phyloP scores from a whole-genome alignment of 768 basidiomycete species.

The Rhodotorula paludigena region DNA sequence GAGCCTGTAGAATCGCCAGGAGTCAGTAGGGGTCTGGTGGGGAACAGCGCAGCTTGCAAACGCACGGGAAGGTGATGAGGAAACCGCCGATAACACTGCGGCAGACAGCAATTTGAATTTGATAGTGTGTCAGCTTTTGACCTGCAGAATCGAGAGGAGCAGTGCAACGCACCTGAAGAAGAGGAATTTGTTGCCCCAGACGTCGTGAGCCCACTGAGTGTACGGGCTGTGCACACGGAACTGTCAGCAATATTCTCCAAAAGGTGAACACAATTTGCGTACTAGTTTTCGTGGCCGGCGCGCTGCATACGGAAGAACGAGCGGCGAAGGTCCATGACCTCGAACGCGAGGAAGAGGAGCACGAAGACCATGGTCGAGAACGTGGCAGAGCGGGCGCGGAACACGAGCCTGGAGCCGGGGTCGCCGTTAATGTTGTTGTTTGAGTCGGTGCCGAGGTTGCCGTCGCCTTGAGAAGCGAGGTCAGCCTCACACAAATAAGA shows the following conservation, averaged over 20 bases:
- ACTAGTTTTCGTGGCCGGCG: slow-evolving; percentile 9
- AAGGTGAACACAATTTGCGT: not conserved
- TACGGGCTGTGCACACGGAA: not conserved
- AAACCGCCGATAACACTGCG: slow-evolving; percentile 45
- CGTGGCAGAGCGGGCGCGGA: slow-evolving; percentile 48
- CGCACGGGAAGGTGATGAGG: too few relatives aligned
- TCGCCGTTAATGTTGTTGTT: slow-evolving; percentile 45
- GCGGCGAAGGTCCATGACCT: slow-evolving; percentile 41
- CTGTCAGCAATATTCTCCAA: not conserved
- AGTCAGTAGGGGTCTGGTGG: slow-evolving; percentile 9
- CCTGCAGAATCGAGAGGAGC: not conserved
- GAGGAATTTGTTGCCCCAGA: slow-evolving; percentile 33
- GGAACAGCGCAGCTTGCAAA: too few relatives aligned
- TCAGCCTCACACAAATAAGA: slow-evolving; percentile 17
- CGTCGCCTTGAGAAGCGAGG: not conserved
- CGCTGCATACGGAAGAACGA: slow-evolving; percentile 44
- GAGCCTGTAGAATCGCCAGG: slow-evolving; percentile 9
- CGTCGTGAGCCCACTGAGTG: slow-evolving; percentile 25
- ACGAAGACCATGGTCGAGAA: slow-evolving; percentile 45
- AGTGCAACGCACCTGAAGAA: not conserved
- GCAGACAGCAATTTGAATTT: too few relatives aligned
- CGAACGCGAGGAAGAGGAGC: slow-evolving; percentile 40
- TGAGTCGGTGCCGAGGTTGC: slow-evolving; percentile 25
- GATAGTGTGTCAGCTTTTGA: too few relatives aligned
- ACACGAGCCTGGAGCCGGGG: slow-evolving; percentile 47